Evolutionary conservation across 2,329 filamentous ascomycete species (phyloP).

Genomic region (Aspergillus quadrilineatus): DNA sequence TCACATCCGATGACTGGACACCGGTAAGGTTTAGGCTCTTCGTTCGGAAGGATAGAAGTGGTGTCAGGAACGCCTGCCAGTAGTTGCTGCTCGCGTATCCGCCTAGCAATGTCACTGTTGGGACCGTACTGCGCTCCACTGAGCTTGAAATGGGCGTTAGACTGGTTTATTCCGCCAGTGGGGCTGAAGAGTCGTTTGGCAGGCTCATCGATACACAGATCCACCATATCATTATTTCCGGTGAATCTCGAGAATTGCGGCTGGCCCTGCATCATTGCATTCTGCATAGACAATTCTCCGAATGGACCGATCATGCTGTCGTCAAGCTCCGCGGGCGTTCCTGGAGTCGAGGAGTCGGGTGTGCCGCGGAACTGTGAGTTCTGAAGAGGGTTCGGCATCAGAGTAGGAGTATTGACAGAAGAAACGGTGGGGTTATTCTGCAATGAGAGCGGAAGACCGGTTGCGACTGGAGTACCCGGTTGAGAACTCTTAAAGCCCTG

Average conservation of each 20-base stretch:
- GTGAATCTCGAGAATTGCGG: slow-evolving; percentile 43
- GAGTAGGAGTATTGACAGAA: slow-evolving; percentile 90
- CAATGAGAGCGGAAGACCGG: slow-evolving; percentile 67
- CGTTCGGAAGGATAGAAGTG: slow-evolving; percentile 57
- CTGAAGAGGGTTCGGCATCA: slow-evolving; percentile 72
- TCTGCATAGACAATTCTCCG: slow-evolving; percentile 60
- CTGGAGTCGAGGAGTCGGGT: slow-evolving; percentile 66
- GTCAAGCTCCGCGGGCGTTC: slow-evolving; percentile 72
- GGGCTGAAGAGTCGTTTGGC: slow-evolving; percentile 91
- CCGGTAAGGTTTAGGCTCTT: slow-evolving; percentile 96
- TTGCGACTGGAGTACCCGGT: slow-evolving; percentile 77
- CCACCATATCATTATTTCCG: slow-evolving; percentile 55
- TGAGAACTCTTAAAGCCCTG: slow-evolving; percentile 82
- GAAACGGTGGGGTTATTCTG: slow-evolving; percentile 95
- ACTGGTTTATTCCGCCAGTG: slow-evolving; percentile 66
- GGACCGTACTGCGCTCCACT: slow-evolving; percentile 72
- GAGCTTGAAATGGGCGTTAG: slow-evolving; percentile 71
- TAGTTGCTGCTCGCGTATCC: slow-evolving; percentile 64
- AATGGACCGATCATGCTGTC: slow-evolving; percentile 67
- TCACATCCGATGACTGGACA: slow-evolving; percentile 98
- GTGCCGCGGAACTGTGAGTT: slow-evolving; percentile 56
- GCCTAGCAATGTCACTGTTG: slow-evolving; percentile 71
- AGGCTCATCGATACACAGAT: slow-evolving; percentile 81
- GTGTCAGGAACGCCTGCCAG: slow-evolving; percentile 56
- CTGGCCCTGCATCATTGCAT: slow-evolving; percentile 43